Conservation (phyloP, 345 rosid genomes). For the Eucalyptus rudis region DNA sequence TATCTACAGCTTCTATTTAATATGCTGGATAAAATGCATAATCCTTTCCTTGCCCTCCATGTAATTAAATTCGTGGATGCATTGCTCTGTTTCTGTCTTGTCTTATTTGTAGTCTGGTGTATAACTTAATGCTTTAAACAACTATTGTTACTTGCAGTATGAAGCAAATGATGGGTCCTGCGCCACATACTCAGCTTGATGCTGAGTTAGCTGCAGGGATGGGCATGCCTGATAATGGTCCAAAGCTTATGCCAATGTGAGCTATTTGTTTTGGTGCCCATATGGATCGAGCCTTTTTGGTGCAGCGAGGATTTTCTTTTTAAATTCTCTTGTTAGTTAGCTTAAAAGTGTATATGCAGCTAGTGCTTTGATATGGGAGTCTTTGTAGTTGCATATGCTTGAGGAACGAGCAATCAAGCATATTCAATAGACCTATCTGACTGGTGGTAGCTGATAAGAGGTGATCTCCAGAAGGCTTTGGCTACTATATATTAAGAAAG, state of each 20-base stretch:
- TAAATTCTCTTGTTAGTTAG: background rate
- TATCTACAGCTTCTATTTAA: background rate
- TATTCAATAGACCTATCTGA: background rate
- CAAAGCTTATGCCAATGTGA: constrained; percentile 53
- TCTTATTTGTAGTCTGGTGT: background rate
- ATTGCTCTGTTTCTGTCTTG: background rate
- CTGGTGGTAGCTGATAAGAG: background rate
- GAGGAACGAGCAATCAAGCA: background rate
- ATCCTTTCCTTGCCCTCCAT: background rate
- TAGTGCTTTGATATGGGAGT: background rate
- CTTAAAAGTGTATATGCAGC: background rate
- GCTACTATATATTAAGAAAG: background rate
- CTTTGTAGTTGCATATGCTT: background rate
- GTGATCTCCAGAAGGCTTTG: background rate
- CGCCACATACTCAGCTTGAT: constrained; percentile 89
- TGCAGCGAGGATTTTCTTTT: background rate
- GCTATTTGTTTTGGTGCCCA: background rate
- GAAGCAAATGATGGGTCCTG: constrained; percentile 66
- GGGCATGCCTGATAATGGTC: constrained; percentile 97
- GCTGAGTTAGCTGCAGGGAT: constrained; percentile 91
- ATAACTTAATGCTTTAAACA: background rate
- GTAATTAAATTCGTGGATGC: background rate
- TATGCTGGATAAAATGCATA: background rate
- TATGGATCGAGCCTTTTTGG: background rate
- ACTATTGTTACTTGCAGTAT: constrained; percentile 21